phyloP scores from a whole-genome alignment of 179 eudicot genomes.

The Silene noctiflora region DNA sequence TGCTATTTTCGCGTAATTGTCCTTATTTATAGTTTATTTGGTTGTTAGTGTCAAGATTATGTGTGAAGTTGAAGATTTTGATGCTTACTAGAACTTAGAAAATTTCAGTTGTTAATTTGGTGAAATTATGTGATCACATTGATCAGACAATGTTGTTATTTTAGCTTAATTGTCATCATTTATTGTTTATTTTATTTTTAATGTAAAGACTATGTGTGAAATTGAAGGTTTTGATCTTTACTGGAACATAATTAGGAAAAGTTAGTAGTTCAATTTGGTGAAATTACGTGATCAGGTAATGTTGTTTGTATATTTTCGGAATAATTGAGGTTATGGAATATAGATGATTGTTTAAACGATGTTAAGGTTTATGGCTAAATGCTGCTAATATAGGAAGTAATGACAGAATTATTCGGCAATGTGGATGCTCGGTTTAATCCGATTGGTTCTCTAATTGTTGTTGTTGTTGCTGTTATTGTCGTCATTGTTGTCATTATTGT shows the following conservation, averaged over 20 bases:
- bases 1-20: not conserved
- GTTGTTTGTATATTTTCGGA: not conserved
- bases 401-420: not conserved
- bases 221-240: not conserved
- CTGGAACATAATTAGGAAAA: not conserved
- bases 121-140: not conserved
- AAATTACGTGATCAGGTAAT: not conserved
- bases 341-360: not conserved
- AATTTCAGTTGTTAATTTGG: not conserved
- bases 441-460: no score
- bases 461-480: not conserved
- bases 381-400: not conserved
- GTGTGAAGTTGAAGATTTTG: not conserved
- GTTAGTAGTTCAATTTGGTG: not conserved
- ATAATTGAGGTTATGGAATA: not conserved
- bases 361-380: not conserved
- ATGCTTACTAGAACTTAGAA: not conserved
- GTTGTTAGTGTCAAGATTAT: not conserved
- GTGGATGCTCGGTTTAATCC: not conserved
- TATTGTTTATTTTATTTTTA: no score
- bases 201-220: not conserved
- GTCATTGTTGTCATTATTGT: not conserved
- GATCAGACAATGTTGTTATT: not conserved
- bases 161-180: not conserved
- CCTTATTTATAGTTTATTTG: no score